A percentile compares a stretch with the other conserved stretches of the same genome.
These are phyloP conservation scores for Clitoria ternatea DNA, from an alignment of 306 rosid species.

Conservation along the genomic window DNA sequence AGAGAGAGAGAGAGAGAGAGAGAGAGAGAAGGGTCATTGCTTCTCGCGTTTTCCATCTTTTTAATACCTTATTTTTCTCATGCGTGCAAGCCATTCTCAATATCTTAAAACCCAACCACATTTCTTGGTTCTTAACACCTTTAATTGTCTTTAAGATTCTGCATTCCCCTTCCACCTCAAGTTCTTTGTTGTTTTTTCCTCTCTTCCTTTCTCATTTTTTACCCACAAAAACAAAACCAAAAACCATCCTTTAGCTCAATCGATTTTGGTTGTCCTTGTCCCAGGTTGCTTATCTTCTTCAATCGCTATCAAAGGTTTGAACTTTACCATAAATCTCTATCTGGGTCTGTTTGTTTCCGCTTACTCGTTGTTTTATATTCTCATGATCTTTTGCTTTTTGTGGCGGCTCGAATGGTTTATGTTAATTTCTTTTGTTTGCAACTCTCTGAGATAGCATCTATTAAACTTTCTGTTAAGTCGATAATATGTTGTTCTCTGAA, in stretches of 20 bases:
- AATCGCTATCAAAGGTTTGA: constrained; percentile 42
- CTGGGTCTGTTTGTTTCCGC: constrained; percentile 35
- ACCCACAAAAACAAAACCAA: not conserved
- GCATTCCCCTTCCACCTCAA: constrained; percentile 42
- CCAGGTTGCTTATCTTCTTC: constrained; percentile 16
- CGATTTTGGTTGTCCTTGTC: constrained; percentile 29
- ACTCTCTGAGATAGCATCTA: not conserved
- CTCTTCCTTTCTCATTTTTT: not conserved
- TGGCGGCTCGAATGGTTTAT: not conserved
- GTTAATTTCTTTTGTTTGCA: not conserved
- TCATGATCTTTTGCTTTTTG: not conserved
- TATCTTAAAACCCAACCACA: constrained; percentile 27
- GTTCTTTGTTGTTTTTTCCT: not conserved
- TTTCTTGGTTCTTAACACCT: constrained; percentile 36
- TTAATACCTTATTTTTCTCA: constrained; percentile 41
- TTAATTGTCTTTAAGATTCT: constrained; percentile 56
- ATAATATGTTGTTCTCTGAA: not conserved
- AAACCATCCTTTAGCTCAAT: constrained; percentile 2
- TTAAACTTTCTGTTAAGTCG: not conserved
- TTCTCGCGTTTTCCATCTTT: constrained; percentile 66
- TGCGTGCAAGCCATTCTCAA: constrained; percentile 90
- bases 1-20: not conserved
- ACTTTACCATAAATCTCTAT: constrained; percentile 28
- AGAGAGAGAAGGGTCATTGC: constrained; percentile 33
- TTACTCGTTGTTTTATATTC: not conserved